A percentile compares a stretch with the other conserved stretches of the same genome.
phyloP scores from a whole-genome alignment of 1,284 basidiomycete species.

The Rhizoctonia solani region DNA sequence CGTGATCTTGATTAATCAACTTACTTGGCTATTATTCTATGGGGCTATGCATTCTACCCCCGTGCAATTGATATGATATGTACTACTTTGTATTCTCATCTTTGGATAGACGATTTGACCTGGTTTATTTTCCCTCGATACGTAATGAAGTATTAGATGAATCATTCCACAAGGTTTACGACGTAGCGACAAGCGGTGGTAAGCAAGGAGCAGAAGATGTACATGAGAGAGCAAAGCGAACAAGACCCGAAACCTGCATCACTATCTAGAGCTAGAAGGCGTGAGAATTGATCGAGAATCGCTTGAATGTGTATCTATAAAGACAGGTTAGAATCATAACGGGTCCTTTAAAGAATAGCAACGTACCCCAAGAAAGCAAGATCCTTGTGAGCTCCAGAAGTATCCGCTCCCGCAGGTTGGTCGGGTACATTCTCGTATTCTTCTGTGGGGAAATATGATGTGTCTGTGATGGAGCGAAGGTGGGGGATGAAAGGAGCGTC shows the following conservation, averaged over 20 bases:
- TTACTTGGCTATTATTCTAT: too few species aligned
- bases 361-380: slow-evolving; percentile 86
- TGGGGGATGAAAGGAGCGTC: slow-evolving; percentile 96
- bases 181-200: slow-evolving; percentile 4
- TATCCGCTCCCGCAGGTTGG: slow-evolving; percentile 69
- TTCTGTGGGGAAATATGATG: slow-evolving; percentile 96
- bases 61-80: too few species aligned
- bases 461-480: slow-evolving; percentile 90
- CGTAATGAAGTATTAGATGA: neutral
- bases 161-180: slow-evolving; percentile 19
- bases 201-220: neutral
- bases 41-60: too few species aligned
- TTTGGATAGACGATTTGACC: too few species aligned
- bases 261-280: slow-evolving; percentile 23
- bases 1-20: too few species aligned
- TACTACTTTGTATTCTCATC: too few species aligned
- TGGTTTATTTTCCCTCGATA: too few species aligned
- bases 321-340: neutral
- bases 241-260: neutral
- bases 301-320: slow-evolving; percentile 78
- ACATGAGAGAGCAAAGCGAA: slow-evolving; percentile 8
- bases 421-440: slow-evolving; percentile 84
- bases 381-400: slow-evolving; percentile 74
- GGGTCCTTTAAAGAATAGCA: slow-evolving; percentile 15
- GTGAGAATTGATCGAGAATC: slow-evolving; percentile 54